Conservation (phyloP, 2,329 filamentous ascomycete species). For the Cephalotrichum gorgonifer region DNA sequence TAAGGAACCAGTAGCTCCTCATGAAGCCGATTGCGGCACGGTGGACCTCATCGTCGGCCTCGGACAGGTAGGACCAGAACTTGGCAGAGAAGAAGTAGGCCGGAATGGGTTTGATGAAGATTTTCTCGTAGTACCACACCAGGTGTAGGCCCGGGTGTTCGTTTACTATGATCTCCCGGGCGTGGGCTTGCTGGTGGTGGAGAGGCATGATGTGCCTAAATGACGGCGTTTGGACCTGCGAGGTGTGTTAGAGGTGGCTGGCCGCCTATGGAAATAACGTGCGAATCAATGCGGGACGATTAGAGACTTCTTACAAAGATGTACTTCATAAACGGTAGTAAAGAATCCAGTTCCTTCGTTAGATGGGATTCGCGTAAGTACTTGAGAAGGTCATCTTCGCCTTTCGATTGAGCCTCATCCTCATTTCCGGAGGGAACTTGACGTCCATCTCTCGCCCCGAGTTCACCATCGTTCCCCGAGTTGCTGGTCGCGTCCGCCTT, state of each 20-base stretch:
- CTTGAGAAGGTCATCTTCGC: neutral
- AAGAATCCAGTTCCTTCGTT: neutral
- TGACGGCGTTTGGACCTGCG: slow-evolving; percentile 4
- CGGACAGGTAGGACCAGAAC: slow-evolving; percentile 20
- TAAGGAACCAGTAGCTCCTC: slow-evolving; percentile 21
- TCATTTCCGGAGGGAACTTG: too few relatives aligned
- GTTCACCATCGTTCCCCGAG: too few relatives aligned
- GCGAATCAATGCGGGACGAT: neutral
- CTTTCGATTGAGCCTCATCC: too few relatives aligned
- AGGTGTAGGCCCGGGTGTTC: slow-evolving; percentile 30
- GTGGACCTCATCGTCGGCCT: slow-evolving; percentile 11
- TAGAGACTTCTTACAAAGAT: neutral
- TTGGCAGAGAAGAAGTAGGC: slow-evolving; percentile 20
- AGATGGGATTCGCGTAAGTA: neutral
- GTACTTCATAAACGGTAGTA: slow-evolving; percentile 4
- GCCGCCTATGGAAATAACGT: neutral
- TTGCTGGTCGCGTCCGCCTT: too few relatives aligned
- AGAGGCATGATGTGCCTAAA: slow-evolving; percentile 19
- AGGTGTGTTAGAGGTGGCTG: neutral
- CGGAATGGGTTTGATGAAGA: slow-evolving; percentile 32
- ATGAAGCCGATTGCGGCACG: slow-evolving; percentile 22
- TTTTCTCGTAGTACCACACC: slow-evolving; percentile 25
- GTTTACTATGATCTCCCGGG: slow-evolving; percentile 25
- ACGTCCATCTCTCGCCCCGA: too few relatives aligned
- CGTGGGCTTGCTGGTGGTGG: slow-evolving; percentile 25